Percentiles rank a stretch among this genome's conserved stretches.
Evolutionary conservation across 2,329 filamentous ascomycete species (phyloP).

Genomic region (Verticillium klebahnii): DNA sequence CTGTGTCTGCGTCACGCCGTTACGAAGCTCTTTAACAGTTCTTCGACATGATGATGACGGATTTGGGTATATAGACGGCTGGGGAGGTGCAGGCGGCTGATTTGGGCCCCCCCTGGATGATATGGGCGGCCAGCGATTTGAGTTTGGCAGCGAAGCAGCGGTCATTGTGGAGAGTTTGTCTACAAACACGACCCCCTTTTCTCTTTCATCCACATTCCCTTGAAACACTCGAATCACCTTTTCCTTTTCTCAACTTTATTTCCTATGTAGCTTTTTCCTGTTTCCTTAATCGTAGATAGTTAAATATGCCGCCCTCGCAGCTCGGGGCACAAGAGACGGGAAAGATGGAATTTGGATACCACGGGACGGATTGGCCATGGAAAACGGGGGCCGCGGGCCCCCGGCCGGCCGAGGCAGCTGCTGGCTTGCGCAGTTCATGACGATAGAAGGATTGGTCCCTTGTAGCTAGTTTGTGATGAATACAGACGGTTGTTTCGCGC

Average conservation of each 20-base stretch:
- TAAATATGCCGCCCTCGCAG: background rate
- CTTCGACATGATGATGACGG: conserved; percentile 1
- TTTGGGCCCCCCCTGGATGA: background rate
- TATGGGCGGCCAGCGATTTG: background rate
- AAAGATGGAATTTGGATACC: background rate
- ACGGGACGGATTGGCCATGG: background rate
- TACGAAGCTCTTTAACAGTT: background rate
- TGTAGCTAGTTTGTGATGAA: background rate
- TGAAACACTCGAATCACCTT: background rate
- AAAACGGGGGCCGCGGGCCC: background rate
- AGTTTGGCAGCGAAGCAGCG: background rate
- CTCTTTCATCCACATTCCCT: background rate
- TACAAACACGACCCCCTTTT: background rate
- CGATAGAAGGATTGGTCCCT: background rate
- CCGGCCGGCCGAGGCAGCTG: background rate
- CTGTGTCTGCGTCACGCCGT: background rate
- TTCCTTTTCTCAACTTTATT: background rate
- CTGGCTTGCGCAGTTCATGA: background rate
- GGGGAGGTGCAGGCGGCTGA: background rate
- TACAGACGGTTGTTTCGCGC: background rate
- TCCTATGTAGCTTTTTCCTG: background rate
- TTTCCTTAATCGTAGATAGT: conserved; percentile 2
- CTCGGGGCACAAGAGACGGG: background rate
- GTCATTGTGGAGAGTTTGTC: background rate
- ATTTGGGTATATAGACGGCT: background rate